Conservation (phyloP, 129 eudicot species). For the Escallonia herrerae region DNA sequence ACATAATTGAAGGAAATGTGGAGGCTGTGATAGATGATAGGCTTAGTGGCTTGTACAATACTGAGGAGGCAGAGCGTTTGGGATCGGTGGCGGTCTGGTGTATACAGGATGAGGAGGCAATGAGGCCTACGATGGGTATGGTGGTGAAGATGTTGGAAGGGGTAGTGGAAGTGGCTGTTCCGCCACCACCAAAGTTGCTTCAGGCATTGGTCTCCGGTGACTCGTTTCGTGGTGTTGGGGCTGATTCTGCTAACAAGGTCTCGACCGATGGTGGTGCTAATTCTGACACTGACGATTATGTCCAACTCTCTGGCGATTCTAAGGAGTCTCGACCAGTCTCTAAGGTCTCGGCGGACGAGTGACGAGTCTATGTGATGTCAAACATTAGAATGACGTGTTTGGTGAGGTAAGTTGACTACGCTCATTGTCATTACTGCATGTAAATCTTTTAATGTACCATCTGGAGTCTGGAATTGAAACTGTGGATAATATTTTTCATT, state of each 20-base stretch:
- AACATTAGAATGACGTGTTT: not conserved
- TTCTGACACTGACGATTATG: slow-evolving; percentile 12
- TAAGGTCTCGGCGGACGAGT: not conserved
- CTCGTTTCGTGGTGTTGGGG: slow-evolving; percentile 58
- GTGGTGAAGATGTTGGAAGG: slow-evolving; percentile 97
- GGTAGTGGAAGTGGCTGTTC: slow-evolving; percentile 64
- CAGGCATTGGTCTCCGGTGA: slow-evolving; percentile 96
- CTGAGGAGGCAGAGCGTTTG: slow-evolving; percentile 58
- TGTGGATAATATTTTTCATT: too few relatives aligned
- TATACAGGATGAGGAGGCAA: slow-evolving; percentile 77
- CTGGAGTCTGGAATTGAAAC: too few relatives aligned
- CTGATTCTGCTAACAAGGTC: slow-evolving; percentile 20
- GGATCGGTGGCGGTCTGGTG: slow-evolving; percentile 92
- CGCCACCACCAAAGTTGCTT: slow-evolving; percentile 89
- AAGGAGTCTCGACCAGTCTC: slow-evolving; percentile 13
- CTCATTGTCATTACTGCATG: not conserved
- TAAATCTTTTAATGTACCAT: too few relatives aligned
- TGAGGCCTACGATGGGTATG: slow-evolving; percentile 88
- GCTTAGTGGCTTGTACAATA: slow-evolving; percentile 44
- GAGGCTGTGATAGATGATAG: slow-evolving; percentile 64
- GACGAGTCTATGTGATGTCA: too few relatives aligned
- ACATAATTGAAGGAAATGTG: slow-evolving; percentile 53
- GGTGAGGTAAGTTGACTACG: slow-evolving; percentile 3
- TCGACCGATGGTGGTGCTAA: slow-evolving; percentile 21
- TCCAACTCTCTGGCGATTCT: slow-evolving; percentile 29